phyloP scores from a whole-genome alignment of 139 green algal genomes.

The Tetraselmis chui region DNA sequence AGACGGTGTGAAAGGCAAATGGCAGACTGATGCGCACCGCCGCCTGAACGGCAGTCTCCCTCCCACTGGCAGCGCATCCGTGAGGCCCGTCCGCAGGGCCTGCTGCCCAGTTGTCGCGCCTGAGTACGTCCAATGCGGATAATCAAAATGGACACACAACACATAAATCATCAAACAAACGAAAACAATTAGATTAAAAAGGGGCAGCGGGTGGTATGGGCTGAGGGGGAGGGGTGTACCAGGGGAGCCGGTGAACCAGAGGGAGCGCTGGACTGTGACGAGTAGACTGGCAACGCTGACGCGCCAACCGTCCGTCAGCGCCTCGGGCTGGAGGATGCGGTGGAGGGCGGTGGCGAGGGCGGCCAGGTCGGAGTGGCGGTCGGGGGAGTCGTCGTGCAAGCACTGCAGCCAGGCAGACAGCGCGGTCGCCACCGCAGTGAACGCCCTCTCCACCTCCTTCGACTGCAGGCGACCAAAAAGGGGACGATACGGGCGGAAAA shows the following conservation, averaged over 20 bases:
- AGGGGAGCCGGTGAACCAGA: background rate
- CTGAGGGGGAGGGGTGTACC: background rate
- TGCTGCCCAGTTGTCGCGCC: background rate
- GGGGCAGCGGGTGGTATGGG: too few relatives aligned
- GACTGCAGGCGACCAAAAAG: too few relatives aligned
- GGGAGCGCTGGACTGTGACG: background rate
- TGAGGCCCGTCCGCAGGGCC: background rate
- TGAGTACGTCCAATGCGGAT: too few relatives aligned
- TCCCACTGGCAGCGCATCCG: background rate
- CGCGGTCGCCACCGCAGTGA: background rate
- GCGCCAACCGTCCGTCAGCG: background rate
- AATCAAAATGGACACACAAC: too few relatives aligned
- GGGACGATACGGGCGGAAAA: too few relatives aligned
- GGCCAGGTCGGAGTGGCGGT: background rate
- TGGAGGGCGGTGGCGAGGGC: background rate
- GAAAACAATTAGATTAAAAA: too few relatives aligned
- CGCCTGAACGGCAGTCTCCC: background rate
- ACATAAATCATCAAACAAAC: too few relatives aligned
- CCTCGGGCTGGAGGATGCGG: background rate
- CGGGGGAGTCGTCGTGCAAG: background rate
- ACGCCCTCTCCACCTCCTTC: too few relatives aligned
- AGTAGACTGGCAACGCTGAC: background rate
- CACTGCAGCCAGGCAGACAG: background rate
- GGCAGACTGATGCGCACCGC: background rate
- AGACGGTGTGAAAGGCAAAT: too few relatives aligned